Base-by-base conservation (phyloP, 1,139 yeast species). In the Pichia sp. region DNA sequence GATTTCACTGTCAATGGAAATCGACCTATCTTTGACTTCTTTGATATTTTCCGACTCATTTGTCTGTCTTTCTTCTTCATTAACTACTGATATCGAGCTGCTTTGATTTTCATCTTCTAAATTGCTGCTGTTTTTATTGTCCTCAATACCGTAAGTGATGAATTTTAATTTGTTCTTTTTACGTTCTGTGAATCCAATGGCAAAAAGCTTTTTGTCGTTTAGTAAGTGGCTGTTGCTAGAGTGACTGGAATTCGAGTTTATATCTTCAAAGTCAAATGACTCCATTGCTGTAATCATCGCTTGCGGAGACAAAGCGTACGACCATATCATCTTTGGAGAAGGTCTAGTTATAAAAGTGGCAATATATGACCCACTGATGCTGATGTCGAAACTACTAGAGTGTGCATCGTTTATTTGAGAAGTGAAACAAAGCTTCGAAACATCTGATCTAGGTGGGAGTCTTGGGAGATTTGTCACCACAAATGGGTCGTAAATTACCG, bases 281-380 rank as follows among this genome's bases (percentile, higher is more conserved):
- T 69, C 73, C 45, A 67, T 54, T 13, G 68, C 53, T 15, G 64
- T 61, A 7, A 85, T 78, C 0, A 71, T 60, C 31, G 81, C 75
- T 11, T 79, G 76, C 5, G 93, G 93, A 4, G 90, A 79, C 44
- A 87, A 75, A 5, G 93, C 81, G 64, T 80, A 78, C 0, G 90
- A 82, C 87, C 93, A 87, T 46, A 82, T 73, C 62, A 88, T 73
- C 64, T 82, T 86, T 13, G 96, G 96, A 11, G 95, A 82, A 41
- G 97, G 97, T 62, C 81, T 82, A 52, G 88, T 77, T 38, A 87
- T 74, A 66, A 85, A 87, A 55, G 85, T 81, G 19, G 89, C 82
- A 52, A 90, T 76, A 54, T 87, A 82, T 47, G 95, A 86, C 56
- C 88, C 90, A 30, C 95, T 85, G 41, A 89, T 78, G 48, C 90